Evolutionary conservation across 2,329 filamentous ascomycete genomes (phyloP), one percentile per base, ranked within the genome.

Genomic region (Colletotrichum orchidophilum): DNA sequence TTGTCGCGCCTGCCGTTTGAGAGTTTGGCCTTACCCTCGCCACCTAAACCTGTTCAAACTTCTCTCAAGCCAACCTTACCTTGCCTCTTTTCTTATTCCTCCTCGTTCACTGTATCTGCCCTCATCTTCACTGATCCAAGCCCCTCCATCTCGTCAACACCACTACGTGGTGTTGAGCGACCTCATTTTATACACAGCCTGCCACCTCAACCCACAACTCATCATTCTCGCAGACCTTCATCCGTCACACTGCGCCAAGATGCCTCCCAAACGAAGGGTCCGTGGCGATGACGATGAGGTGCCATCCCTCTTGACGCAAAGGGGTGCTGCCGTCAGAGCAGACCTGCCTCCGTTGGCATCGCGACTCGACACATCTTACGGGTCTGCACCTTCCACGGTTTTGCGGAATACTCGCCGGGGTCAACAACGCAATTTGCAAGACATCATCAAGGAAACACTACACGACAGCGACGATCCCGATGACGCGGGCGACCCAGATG

Each of bases 331-430:
- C 58, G 70, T 77, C 29, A 63, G 55, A 11, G 61, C 73, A 15
- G 66, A 74, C 21, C 71, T 77, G 15, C 75, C 75, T 26, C 73
- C 74, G 15, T 46, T 77, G 35, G 66, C 75, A 18, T 63, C 75
- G 7, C 69, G 75, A 18, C 64, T 74, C 31, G 73, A 71, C 62
- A 76, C 74, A 11, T 74, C 72, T 4, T 77, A 77, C 52, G 76
- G 76, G 46, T 75, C 75, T 12, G 67, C 75, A n/a, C 70, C 74
- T 18, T 66, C 66, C 8, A 58, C 67, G 12, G 39, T 53, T 50
- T 33, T 76, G n/a, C 72, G 73, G 27, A 75, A 76, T 54, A 71
- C 71, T n/a, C 67, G 73, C 26, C 72, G 74, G 21, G 76, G 75
- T 2, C 68, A 73, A 33, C 49, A 65, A 24, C 74, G 73, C 53